These are phyloP conservation scores for Canariomyces notabilis DNA, from an alignment of 2,329 filamentous ascomycete genomes.

Conservation along the genomic window DNA sequence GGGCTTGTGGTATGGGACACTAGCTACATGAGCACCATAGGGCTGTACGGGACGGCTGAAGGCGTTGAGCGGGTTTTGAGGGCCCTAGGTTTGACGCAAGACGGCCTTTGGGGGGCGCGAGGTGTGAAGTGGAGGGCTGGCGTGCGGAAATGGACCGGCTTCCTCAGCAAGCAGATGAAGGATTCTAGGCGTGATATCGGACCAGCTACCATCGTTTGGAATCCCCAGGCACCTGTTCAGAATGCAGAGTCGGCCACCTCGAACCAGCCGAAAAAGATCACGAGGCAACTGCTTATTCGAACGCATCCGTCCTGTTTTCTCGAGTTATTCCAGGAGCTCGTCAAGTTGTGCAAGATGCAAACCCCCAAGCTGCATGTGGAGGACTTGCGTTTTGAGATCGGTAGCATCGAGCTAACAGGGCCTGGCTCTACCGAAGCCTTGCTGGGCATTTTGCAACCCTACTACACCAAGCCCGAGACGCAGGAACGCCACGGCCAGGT, in stretches of 20 bases:
- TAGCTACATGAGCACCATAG: constrained; percentile 88
- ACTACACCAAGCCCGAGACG: constrained; percentile 31
- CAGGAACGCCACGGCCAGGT: constrained; percentile 40
- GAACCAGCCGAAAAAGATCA: constrained; percentile 16
- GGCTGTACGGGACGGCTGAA: constrained; percentile 61
- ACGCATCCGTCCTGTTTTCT: constrained; percentile 78
- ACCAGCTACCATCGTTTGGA: constrained; percentile 73
- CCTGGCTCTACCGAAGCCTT: constrained; percentile 78
- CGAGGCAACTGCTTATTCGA: constrained; percentile 58
- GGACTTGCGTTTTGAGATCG: constrained; percentile 64
- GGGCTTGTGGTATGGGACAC: constrained; percentile 87
- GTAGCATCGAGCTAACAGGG: constrained; percentile 53
- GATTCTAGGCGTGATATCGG: constrained; percentile 56
- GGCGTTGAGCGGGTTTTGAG: constrained; percentile 64
- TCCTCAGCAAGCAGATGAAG: constrained; percentile 50
- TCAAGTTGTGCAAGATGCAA: constrained; percentile 53
- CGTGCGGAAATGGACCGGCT: constrained; percentile 44
- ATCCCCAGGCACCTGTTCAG: constrained; percentile 37
- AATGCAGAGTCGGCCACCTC: constrained; percentile 11
- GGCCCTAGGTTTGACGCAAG: constrained; percentile 56
- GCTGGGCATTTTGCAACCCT: constrained; percentile 59
- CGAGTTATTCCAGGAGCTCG: constrained; percentile 60
- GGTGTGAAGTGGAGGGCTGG: constrained; percentile 66
- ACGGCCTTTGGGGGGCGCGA: constrained; percentile 57
- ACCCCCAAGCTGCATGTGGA: constrained; percentile 59